Conservation (phyloP, 176 grass and related monocot genomes). For the Triticum dicoccoides region DNA sequence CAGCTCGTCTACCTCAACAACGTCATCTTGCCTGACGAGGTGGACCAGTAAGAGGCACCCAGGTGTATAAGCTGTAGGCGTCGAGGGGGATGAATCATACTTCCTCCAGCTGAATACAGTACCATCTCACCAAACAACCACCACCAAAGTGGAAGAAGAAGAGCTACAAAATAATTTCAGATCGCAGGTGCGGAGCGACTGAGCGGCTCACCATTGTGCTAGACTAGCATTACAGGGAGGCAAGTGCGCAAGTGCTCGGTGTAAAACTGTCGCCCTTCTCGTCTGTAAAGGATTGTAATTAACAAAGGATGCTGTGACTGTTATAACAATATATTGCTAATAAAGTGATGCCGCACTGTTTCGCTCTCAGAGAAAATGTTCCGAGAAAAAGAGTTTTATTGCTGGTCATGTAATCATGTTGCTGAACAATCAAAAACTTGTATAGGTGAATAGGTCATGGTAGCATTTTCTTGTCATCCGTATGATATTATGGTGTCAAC, state of each 20-base stretch:
- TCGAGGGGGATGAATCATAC: slow-evolving; percentile 3
- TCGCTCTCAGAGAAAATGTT: background rate
- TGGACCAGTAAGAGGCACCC: slow-evolving; percentile 50
- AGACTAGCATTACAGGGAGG: slow-evolving; percentile 20
- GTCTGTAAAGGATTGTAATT: slow-evolving; percentile 17
- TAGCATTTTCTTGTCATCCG: background rate
- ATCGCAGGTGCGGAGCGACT: background rate
- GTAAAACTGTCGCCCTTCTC: background rate
- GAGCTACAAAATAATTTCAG: slow-evolving; percentile 22
- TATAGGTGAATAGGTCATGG: background rate
- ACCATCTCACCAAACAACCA: background rate
- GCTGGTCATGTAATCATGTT: too few species aligned
- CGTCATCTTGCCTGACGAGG: slow-evolving; percentile 53
- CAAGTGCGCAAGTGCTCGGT: background rate
- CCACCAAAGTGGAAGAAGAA: slow-evolving; percentile 18
- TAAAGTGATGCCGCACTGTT: slow-evolving; percentile 26
- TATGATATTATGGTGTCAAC: background rate
- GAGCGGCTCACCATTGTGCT: slow-evolving; percentile 4
- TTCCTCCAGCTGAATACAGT: background rate
- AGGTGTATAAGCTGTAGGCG: background rate
- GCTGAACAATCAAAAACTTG: background rate
- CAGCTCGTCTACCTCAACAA: slow-evolving; percentile 73
- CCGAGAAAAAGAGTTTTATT: background rate
- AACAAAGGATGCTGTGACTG: background rate
- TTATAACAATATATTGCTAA: background rate